phyloP scores from a whole-genome alignment of 495 filamentous ascomycete genomes.

The Ramalina peruviana region DNA sequence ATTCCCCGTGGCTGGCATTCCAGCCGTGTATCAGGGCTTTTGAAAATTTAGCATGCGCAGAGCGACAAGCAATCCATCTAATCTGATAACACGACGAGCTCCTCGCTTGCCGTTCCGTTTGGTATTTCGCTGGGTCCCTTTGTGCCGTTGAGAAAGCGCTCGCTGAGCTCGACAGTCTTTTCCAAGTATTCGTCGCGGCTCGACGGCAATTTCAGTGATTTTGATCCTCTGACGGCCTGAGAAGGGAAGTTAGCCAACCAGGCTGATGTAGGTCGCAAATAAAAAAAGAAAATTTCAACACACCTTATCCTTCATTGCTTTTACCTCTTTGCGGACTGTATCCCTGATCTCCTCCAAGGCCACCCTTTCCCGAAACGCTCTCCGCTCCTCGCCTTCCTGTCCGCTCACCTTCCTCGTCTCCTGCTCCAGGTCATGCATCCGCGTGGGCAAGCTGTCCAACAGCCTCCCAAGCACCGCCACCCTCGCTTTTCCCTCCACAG shows the following conservation, averaged over 20 bases:
- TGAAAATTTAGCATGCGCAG: no score
- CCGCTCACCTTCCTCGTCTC: no score
- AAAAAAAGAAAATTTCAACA: constrained; percentile 5
- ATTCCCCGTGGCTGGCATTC: no score
- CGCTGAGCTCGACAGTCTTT: constrained; percentile 54
- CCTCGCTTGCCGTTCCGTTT: no score
- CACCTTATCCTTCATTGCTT: constrained; percentile 48
- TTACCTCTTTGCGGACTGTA: constrained; percentile 46
- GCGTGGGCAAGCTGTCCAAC: constrained; percentile 45
- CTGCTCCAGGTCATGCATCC: constrained; percentile 34
- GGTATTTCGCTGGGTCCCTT: no score
- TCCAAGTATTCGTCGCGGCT: constrained; percentile 55
- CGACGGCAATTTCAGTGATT: constrained; percentile 51
- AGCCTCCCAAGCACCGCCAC: constrained; percentile 40
- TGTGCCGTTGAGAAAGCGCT: constrained; percentile 42
- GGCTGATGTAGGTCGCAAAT: background rate
- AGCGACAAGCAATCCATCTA: no score
- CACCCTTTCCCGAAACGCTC: constrained; percentile 66
- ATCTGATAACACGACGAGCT: no score
- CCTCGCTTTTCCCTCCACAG: constrained; percentile 17
- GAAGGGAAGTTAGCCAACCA: background rate
- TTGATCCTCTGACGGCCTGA: constrained; percentile 23
- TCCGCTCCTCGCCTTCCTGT: constrained; percentile 6
- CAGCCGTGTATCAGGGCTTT: no score
- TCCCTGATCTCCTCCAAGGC: constrained; percentile 56